These are phyloP conservation scores for Pseudohalonectria lignicola DNA, from an alignment of 2,329 filamentous ascomycete species.

Conservation along the genomic window DNA sequence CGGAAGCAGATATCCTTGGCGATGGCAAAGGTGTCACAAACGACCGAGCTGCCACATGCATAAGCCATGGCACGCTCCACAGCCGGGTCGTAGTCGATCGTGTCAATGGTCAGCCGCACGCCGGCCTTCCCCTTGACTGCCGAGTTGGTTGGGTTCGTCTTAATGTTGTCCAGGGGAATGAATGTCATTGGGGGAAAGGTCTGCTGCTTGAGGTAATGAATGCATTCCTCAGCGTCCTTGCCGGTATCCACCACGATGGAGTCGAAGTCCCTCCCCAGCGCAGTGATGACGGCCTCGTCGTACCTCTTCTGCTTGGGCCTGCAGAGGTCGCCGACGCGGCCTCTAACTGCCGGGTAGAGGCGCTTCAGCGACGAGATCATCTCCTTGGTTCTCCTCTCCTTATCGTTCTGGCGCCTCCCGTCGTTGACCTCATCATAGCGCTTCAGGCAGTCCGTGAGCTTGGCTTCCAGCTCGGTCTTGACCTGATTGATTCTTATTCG, in stretches of 20 bases:
- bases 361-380: slow-evolving; percentile 79
- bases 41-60: slow-evolving; percentile 87
- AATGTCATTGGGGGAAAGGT: slow-evolving; percentile 82
- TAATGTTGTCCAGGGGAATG: slow-evolving; percentile 93
- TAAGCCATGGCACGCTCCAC: slow-evolving; percentile 90
- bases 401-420: slow-evolving; percentile 74
- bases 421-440: slow-evolving; percentile 81
- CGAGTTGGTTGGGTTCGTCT: slow-evolving; percentile 82
- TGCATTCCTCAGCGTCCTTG: slow-evolving; percentile 87
- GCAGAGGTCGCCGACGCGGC: slow-evolving; percentile 82
- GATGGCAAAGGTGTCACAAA: slow-evolving; percentile 78
- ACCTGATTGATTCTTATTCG: slow-evolving; percentile 70
- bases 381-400: slow-evolving; percentile 69
- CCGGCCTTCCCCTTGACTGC: slow-evolving; percentile 82
- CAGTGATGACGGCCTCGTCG: slow-evolving; percentile 83
- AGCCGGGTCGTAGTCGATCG: slow-evolving; percentile 82
- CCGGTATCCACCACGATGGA: slow-evolving; percentile 92
- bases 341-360: slow-evolving; percentile 84
- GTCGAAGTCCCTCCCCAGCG: slow-evolving; percentile 87
- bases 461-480: slow-evolving; percentile 83
- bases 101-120: slow-evolving; percentile 85
- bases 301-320: slow-evolving; percentile 97
- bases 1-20: slow-evolving; percentile 87
- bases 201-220: slow-evolving; percentile 87
- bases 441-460: slow-evolving; percentile 68